Percentiles rank a stretch among this genome's conserved stretches.
Evolutionary conservation across 2,329 filamentous ascomycete genomes (phyloP).

Genomic region (Fusarium sp.): DNA sequence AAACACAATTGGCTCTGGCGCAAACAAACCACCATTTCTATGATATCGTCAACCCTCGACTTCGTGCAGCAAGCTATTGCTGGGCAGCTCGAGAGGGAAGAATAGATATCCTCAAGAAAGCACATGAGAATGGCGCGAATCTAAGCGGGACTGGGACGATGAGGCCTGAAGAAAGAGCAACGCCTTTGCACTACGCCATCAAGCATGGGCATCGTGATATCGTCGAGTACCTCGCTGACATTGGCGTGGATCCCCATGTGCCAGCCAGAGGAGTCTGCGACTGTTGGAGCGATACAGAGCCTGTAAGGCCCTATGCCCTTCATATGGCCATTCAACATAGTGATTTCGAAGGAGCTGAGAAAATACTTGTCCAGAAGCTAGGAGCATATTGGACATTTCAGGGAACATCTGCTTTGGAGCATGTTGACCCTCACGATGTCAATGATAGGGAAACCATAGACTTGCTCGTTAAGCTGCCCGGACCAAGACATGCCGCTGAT

Average conservation of each 20-base stretch:
- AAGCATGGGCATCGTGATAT: slow-evolving; percentile 14
- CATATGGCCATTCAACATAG: slow-evolving; percentile 13
- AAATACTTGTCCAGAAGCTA: slow-evolving; percentile 9
- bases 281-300: not conserved
- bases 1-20: not conserved
- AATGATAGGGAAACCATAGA: not conserved
- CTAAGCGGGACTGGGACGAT: slow-evolving; percentile 4
- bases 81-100: slow-evolving; percentile 9
- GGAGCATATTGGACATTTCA: slow-evolving; percentile 12
- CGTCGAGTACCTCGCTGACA: slow-evolving; percentile 20
- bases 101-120: slow-evolving; percentile 14
- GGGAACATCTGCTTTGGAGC: not conserved
- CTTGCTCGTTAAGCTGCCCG: slow-evolving; percentile 1
- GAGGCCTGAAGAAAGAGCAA: not conserved
- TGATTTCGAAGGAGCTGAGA: not conserved
- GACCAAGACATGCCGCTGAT: not conserved
- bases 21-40: slow-evolving; percentile 13
- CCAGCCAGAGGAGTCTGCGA: slow-evolving; percentile 2
- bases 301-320: slow-evolving; percentile 2
- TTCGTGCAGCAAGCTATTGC: slow-evolving; percentile 6
- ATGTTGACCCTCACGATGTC: not conserved
- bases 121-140: not conserved
- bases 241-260: slow-evolving; percentile 6
- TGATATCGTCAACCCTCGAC: slow-evolving; percentile 5
- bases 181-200: slow-evolving; percentile 17